Evolutionary conservation across 805 yeast species (phyloP), one percentile per base, ranked within the genome.

Genomic region (Metschnikowia colocasiae): DNA sequence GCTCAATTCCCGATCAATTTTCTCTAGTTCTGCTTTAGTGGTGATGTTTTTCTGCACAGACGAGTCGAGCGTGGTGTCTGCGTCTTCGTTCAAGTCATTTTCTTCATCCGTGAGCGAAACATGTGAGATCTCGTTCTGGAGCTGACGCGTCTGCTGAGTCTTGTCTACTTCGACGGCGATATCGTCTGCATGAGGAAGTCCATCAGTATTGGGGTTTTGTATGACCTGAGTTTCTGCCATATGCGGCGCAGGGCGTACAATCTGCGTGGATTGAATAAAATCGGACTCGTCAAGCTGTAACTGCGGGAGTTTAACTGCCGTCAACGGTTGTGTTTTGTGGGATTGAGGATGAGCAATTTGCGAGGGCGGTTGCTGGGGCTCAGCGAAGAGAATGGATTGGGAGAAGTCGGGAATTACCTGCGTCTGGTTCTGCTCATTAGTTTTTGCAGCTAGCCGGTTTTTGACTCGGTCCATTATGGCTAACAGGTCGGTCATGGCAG

Each of bases 21-120:
- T 61, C 26, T 61, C 57, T 22, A 69, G 54, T 39, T 67, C 65
- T 41, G 64, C 64, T 10, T 45, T 48, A 6, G 68, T 56, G 43
- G 54, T 46, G 38, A 53, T 45, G 29, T 42, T 43, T 25, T 45
- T 46, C 47, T 52, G 46, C 45, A 57, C 44, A 3, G 63, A 53
- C 7, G 63, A 60, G 33, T 59, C 62, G 1, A 56, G 40, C 19
- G 57, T 49, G 22, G 58, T 61, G 32, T 59, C 57, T 2, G 53
- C 54, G 16, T 50, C 57, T 5, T 61, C 62, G 25, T 60, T 50
- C 36, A 67, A 54, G 34, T 69, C 76, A 18, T 65, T 54, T 46
- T 72, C 76, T 48, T 71, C 76, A 43, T 71, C 75, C 1, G 74
- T 67, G 22, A 71, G 55, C 0, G 75, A 54, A 2, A 59, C 55